Percentiles rank a stretch among this genome's conserved stretches.
phyloP scores from a whole-genome alignment of 768 basidiomycete species.

The Serpula lacrymans region DNA sequence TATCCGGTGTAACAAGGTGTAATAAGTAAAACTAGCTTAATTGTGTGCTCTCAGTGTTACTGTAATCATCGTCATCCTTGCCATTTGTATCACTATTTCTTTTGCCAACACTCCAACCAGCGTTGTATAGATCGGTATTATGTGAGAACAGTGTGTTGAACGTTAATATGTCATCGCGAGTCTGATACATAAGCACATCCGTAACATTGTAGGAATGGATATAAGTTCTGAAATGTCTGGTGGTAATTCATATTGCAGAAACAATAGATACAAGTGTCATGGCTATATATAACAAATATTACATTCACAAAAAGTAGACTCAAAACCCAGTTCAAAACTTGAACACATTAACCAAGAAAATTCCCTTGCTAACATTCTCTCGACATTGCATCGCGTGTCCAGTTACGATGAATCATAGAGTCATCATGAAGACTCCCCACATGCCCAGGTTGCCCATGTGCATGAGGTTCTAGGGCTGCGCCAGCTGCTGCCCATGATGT shows the following conservation, averaged over 20 bases:
- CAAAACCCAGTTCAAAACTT: not conserved
- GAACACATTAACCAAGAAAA: not conserved
- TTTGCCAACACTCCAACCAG: no score
- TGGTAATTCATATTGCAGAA: not conserved
- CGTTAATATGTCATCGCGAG: no score
- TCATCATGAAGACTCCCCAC: constrained; percentile 14
- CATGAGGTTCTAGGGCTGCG: constrained; percentile 13
- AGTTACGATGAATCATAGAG: constrained; percentile 17
- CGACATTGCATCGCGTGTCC: constrained; percentile 21
- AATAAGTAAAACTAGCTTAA: no score
- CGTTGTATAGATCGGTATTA: no score
- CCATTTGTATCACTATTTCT: not conserved
- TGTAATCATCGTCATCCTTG: not conserved
- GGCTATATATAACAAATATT: not conserved
- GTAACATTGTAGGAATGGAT: no score
- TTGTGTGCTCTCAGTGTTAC: no score
- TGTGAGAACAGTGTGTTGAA: no score
- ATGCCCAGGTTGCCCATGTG: not conserved
- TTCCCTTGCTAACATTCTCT: constrained; percentile 17
- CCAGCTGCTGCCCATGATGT: constrained; percentile 32
- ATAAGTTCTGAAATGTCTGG: no score
- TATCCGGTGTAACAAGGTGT: no score
- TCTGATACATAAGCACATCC: no score
- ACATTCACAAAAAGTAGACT: not conserved
- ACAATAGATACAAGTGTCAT: not conserved